Percentiles rank a stretch among this genome's conserved stretches.
Conservation (phyloP, 2,329 filamentous ascomycete genomes). For the Cladosporium cucumerinum region DNA sequence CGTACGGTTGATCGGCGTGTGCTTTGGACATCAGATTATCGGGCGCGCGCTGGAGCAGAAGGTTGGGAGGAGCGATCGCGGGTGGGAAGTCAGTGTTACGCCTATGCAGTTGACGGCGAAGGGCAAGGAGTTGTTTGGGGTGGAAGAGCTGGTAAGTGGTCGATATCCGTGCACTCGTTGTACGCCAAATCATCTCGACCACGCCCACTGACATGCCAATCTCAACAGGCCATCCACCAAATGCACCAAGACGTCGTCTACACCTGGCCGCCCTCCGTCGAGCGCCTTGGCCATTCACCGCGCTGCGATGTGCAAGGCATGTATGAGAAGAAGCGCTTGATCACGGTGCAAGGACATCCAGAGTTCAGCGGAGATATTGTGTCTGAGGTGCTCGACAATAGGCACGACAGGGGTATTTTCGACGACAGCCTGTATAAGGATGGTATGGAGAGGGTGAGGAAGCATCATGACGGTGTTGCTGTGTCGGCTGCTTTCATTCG, state of each 20-base stretch:
- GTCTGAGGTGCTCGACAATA: conserved; percentile 61
- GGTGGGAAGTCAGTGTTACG: conserved; percentile 80
- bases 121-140: conserved; percentile 69
- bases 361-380: conserved; percentile 75
- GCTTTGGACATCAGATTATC: conserved; percentile 85
- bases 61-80: conserved; percentile 63
- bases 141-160: conserved; percentile 56
- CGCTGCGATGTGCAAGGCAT: conserved; percentile 76
- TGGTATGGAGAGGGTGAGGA: conserved; percentile 61
- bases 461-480: conserved; percentile 74
- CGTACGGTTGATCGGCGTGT: conserved; percentile 73
- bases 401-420: conserved; percentile 67
- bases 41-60: conserved; percentile 66
- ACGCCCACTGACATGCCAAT: background rate
- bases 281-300: conserved; percentile 62
- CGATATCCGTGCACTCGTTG: background rate
- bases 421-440: conserved; percentile 65
- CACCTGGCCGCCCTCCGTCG: conserved; percentile 58
- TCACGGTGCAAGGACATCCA: conserved; percentile 82
- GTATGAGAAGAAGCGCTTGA: conserved; percentile 62
- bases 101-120: conserved; percentile 64
- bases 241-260: conserved; percentile 81
- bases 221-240: conserved; percentile 65
- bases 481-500: conserved; percentile 71
- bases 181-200: background rate